These are phyloP conservation scores for Spirogloea muscicola DNA, from an alignment of 139 green algal species.

Conservation along the genomic window DNA sequence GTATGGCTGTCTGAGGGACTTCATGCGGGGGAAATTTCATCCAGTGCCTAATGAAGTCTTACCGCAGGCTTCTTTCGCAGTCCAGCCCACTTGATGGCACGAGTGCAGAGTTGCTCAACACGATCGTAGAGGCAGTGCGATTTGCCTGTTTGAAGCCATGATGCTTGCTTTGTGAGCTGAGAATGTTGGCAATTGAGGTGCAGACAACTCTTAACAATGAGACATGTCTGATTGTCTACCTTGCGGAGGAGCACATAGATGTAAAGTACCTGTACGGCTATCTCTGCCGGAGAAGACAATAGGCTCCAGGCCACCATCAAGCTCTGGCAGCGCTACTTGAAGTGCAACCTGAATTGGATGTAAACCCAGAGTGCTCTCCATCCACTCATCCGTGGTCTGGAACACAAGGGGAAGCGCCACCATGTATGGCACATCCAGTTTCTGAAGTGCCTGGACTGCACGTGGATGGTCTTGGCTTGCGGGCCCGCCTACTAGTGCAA, in stretches of 20 bases:
- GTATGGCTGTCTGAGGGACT: too few species aligned
- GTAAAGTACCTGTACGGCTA: slow-evolving; percentile 68
- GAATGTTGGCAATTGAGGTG: neutral
- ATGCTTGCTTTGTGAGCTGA: neutral
- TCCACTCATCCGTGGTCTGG: slow-evolving; percentile 99
- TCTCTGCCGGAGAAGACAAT: slow-evolving; percentile 98
- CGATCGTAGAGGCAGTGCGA: slow-evolving; percentile 94
- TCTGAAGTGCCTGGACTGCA: slow-evolving; percentile 89
- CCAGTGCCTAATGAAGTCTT: slow-evolving; percentile 22
- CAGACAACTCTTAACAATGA: neutral
- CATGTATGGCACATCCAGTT: slow-evolving; percentile 97
- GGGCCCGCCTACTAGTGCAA: slow-evolving; percentile 93
- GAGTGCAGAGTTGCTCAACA: slow-evolving; percentile 74
- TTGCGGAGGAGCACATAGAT: neutral
- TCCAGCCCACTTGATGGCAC: slow-evolving; percentile 93
- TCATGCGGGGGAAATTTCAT: too few species aligned
- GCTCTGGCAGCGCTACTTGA: slow-evolving; percentile 97
- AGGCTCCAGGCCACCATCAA: slow-evolving; percentile 96
- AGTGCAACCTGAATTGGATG: slow-evolving; percentile 89
- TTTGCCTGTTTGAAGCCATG: slow-evolving; percentile 65
- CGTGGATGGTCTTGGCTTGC: slow-evolving; percentile 92
- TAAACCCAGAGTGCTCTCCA: slow-evolving; percentile 89
- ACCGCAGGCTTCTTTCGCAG: slow-evolving; percentile 80
- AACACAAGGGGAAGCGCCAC: slow-evolving; percentile 95
- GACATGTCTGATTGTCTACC: neutral